Base-by-base conservation (phyloP, 2,329 filamentous ascomycete genomes). In the Trichophyton benhamiae region DNA sequence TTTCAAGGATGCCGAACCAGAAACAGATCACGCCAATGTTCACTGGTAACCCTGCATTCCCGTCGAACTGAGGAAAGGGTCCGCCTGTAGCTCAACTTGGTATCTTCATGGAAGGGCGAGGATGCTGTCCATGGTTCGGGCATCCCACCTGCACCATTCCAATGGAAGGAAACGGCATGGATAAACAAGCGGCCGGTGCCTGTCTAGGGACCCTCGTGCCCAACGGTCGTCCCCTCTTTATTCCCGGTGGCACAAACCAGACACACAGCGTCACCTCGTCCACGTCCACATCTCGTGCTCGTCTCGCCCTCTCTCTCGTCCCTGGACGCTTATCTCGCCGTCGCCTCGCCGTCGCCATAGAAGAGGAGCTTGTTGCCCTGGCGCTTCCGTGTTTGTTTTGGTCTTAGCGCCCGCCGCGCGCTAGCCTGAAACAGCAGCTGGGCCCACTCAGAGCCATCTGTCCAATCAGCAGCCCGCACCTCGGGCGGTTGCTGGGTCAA, bases 401-500 rank as follows among this genome's bases (percentile, higher is more conserved):
- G 27, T 36, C 30, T 36, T 55, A 36, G 52, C 27, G 30, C 30
- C 30, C 25, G 52, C 52, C 6, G 20, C 6, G 52, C 52, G 27
- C 52, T 55, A 55, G 13, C 22, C 52, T 36, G 27, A 55, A 55
- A 17, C 13, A 20, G 52, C 7, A 33, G 20, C 7, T 3, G 6
- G 27, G 2, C 5, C 52, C 52, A 33, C 27, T 13, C 9, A 20
- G 2, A 20, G 17, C 6, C 11, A 8, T 3, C 5, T 36, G 52
- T 3, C 52, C 52, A 55, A 55, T 55, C 25, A 55, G 8, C 8
- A 2, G 3, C 6, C 0, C 27, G 59, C 36, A 38, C 30, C 13
- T 27, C 46, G 27, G 27, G 48, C 8, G 27, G 44, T 46, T 59
- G n/a, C 58, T 13, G 17, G 55, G 63, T 62, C 67, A 72, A 64